Base-by-base conservation (phyloP, 2,329 filamentous ascomycete genomes). In the Beauveria sp. region DNA sequence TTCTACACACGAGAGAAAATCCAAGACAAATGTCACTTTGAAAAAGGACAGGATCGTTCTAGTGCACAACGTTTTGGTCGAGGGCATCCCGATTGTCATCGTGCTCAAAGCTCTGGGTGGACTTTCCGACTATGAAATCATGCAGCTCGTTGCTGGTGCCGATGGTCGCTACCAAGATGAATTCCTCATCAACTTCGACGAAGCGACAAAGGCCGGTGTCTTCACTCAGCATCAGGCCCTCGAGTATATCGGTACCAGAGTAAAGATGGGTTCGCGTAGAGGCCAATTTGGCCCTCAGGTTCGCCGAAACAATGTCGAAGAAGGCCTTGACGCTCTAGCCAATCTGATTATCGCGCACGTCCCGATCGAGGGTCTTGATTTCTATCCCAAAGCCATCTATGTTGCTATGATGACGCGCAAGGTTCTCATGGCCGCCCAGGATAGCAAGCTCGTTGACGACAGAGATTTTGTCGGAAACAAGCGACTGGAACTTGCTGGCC, bases 401-500 rank as follows among this genome's bases (percentile, higher is more conserved):
- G 86, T 99, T 61, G 93, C 93, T 53, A 91, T 96, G 79, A 99
- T 99, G 95, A 91, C 92, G 31, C 88, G 95, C n/a, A 86, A 93
- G 73, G 93, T 98, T 3, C 77, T 99, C 54, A 96, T 98, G 90
- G 93, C 93, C 2, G 88, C 92, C 70, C 89, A 95, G 63, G 91
- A 99, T 70, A 85, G 90, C 1, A 91, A 89, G 62, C 80, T 98
- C 59, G 91, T 99, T 2, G 95, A 99, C 68, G 95, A 99, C 73
- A 85, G 95, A 71, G 96, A 99, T 76, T 99, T 98, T 70, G 92
- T 99, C 34, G 95, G 95, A 66, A 99, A 99, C 77, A 99, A 99
- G 77, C 87, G 95, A 64, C 80, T 99, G 49, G 95, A 99, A 74
- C 75, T 99, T 75, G 96, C 96, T 60, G 95, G 95, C 0, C 95